Evolutionary conservation across 352 stramenopile species (phyloP), one percentile per base, ranked within the genome.

Genomic region (Phytophthora hibernalis): DNA sequence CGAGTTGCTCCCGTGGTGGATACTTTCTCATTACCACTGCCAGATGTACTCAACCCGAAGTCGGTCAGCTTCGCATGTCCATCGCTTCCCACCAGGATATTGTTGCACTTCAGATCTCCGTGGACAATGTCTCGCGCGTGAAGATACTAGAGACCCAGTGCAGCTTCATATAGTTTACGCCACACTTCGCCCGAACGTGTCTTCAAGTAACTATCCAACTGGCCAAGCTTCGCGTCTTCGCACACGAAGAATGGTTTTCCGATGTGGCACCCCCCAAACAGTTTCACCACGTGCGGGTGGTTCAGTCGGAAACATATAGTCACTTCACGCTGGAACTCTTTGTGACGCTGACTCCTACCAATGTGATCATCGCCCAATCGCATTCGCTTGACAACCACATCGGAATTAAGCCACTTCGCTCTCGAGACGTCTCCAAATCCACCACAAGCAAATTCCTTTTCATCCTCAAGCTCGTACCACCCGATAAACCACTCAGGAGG

Each of bases 91-190:
- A 97, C 65, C 15, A 97, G 79, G 38, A 97, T 78, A 64, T 97
- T 97, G 37, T 73, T 83, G 22, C 74, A 82, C 63, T 97, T 97
- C 22, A 97, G 70, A 57, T 97, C 91, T 37, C 90, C 77, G 54
- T 97, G 90, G 13, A 97, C 62, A 10, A 91, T 74, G 16, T 67
- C 52, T n/a, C 77, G 62, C 5, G 52, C 40, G 35, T 94, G 83
- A 10, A 96, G 44, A 63, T 89, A 90, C 21, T 55, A 48, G 0
- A 96, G 57, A 3, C 81, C 88, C 26, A 80, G 15, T 11, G 66
- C 63, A 9, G 71, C 73, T 38, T 83, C 65, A 15, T 70, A 71
- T n/a, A 77, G 30, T n/a, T 79, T 70, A 3, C 53, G 26, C 65
- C 64, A 78, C 3, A 76, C 12, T n/a, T 24, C 16, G 22, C 6